Conservation (phyloP, 75 land plant genomes). For the Sequoia sempervirens region DNA sequence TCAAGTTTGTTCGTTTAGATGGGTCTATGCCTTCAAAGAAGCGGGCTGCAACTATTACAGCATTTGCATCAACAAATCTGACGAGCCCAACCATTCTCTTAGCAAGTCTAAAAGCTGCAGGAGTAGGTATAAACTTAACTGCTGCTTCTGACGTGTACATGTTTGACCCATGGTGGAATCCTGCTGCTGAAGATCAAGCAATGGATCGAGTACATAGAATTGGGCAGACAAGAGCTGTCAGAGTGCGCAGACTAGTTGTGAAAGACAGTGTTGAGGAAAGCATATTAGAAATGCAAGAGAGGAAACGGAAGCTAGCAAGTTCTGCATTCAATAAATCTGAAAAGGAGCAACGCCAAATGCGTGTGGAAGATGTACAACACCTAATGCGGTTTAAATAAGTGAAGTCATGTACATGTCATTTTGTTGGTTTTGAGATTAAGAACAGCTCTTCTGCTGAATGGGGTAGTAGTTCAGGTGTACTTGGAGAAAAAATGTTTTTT, state of each 20-base stretch:
- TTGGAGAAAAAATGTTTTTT: not conserved
- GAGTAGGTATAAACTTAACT: constrained; percentile 84
- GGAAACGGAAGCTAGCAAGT: constrained; percentile 65
- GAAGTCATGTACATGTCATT: not conserved
- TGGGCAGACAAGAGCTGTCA: constrained; percentile 80
- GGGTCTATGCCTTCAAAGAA: constrained; percentile 78
- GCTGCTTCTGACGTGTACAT: constrained; percentile 88
- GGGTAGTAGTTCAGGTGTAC: not conserved
- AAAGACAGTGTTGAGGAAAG: constrained; percentile 85
- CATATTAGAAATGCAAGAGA: constrained; percentile 78
- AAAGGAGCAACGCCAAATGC: constrained; percentile 48
- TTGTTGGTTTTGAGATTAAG: not conserved
- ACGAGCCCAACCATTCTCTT: constrained; percentile 61
- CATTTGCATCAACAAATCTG: constrained; percentile 36
- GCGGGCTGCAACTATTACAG: constrained; percentile 61
- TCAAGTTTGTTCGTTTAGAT: constrained; percentile 56
- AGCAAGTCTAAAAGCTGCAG: constrained; percentile 83
- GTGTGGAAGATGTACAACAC: constrained; percentile 57
- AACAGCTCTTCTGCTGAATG: not conserved
- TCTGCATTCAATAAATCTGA: constrained; percentile 61
- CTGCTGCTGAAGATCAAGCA: constrained; percentile 93
- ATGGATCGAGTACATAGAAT: constrained; percentile 94
- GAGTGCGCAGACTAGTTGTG: constrained; percentile 75
- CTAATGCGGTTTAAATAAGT: constrained; percentile 59
- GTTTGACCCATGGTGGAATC: constrained; percentile 99